Conservation (phyloP, 768 basidiomycete genomes). For the Kwoniella sp. region DNA sequence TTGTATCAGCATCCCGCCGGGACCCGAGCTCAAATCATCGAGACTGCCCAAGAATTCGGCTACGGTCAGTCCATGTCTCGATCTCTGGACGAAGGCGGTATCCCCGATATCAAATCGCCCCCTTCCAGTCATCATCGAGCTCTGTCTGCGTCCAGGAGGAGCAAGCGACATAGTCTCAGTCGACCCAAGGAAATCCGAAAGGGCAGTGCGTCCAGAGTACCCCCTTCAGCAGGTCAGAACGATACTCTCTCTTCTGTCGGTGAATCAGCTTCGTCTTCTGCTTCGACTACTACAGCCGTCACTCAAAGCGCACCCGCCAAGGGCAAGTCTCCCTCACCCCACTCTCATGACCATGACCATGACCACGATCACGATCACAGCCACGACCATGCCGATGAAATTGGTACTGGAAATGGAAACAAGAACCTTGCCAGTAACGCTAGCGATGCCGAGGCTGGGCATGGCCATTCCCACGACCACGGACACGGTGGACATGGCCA, state of each 20-base stretch:
- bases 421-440: conserved; percentile 26
- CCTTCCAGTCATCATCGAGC: conserved; percentile 23
- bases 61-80: conserved; percentile 41
- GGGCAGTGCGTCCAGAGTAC: conserved; percentile 16
- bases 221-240: conserved; percentile 34
- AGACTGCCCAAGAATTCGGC: conserved; percentile 78
- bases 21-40: conserved; percentile 60
- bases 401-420: conserved; percentile 20
- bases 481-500: conserved; percentile 49
- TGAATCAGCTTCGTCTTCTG: conserved; percentile 24
- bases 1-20: conserved; percentile 67
- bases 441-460: conserved; percentile 42
- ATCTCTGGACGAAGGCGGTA: conserved; percentile 17
- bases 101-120: conserved; percentile 34
- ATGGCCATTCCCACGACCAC: conserved; percentile 33
- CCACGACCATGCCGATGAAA: conserved; percentile 23
- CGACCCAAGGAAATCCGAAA: conserved; percentile 20
- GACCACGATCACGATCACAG: conserved; percentile 31
- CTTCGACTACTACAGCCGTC: conserved; percentile 24
- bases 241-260: conserved; percentile 31
- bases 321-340: conserved; percentile 1
- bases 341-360: conserved; percentile 22
- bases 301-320: conserved; percentile 18
- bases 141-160: conserved; percentile 16
- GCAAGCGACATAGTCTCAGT: conserved; percentile 13